A percentile compares a stretch with the other conserved stretches of the same genome.
These are phyloP conservation scores for Glaciozyma antarctica DNA, from an alignment of 768 basidiomycete species.

Conservation along the genomic window DNA sequence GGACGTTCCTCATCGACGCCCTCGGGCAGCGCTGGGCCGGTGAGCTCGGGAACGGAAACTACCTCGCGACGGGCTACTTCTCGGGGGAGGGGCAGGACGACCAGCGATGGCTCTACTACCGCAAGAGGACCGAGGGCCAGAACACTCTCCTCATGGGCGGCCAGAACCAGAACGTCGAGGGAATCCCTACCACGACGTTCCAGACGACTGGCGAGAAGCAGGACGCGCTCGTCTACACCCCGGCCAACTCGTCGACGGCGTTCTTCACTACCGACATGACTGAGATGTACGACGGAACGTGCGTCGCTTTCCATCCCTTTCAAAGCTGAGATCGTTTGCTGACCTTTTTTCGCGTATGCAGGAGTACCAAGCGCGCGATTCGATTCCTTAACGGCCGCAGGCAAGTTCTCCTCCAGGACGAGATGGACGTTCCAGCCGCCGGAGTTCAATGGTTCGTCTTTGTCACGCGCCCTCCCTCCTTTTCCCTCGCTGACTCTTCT, in stretches of 20 bases:
- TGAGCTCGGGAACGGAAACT: conserved; percentile 83
- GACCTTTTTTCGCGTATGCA: conserved; percentile 34
- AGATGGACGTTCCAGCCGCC: conserved; percentile 52
- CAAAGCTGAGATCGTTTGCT: no score
- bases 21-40: conserved; percentile 90
- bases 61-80: conserved; percentile 69
- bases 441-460: conserved; percentile 46
- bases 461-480: background rate
- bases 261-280: conserved; percentile 72
- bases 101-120: conserved; percentile 78
- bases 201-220: conserved; percentile 55
- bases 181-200: conserved; percentile 52
- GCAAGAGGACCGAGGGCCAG: conserved; percentile 94
- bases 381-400: conserved; percentile 69
- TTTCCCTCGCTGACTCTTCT: background rate
- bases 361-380: conserved; percentile 70
- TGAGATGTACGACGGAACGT: conserved; percentile 56
- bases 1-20: conserved; percentile 92
- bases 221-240: conserved; percentile 71
- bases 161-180: conserved; percentile 66
- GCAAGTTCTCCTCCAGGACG: conserved; percentile 89
- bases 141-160: conserved; percentile 74
- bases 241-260: conserved; percentile 55
- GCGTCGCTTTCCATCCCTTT: conserved; percentile 3
- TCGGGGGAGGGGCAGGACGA: conserved; percentile 54